A percentile compares a stretch with the other conserved stretches of the same genome.
Evolutionary conservation across 768 basidiomycete species (phyloP).

Genomic region (Lactarius sp.): DNA sequence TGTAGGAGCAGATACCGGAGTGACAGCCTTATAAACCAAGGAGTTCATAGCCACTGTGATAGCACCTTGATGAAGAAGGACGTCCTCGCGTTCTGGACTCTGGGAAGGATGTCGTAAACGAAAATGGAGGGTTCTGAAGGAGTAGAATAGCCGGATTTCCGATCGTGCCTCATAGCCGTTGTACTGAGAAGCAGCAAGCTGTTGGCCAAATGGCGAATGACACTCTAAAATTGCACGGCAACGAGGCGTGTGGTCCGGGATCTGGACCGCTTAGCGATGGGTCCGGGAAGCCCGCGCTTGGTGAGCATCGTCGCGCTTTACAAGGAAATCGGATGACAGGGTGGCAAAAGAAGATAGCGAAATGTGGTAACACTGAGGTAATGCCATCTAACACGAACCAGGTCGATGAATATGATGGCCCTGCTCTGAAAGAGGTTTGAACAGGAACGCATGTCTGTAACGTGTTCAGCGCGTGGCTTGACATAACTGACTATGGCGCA

Average conservation of each 20-base stretch:
- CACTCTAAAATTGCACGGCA: slow-evolving; percentile 18
- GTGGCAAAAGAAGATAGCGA: not conserved
- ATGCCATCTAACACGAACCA: slow-evolving; percentile 3
- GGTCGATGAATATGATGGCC: not conserved
- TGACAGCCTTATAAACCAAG: slow-evolving; percentile 16
- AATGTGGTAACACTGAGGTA: slow-evolving; percentile 18
- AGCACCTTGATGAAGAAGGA: slow-evolving; percentile 11
- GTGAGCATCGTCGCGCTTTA: not conserved
- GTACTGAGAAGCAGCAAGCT: not conserved
- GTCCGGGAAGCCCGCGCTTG: slow-evolving; percentile 17
- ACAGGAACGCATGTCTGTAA: slow-evolving; percentile 11
- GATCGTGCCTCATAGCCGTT: slow-evolving; percentile 18
- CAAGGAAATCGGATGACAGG: slow-evolving; percentile 2
- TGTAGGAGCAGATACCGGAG: not conserved
- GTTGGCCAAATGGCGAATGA: slow-evolving; percentile 19
- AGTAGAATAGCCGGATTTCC: slow-evolving; percentile 13
- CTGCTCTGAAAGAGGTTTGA: not conserved
- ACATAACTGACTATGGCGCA: not conserved
- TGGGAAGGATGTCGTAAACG: slow-evolving; percentile 18
- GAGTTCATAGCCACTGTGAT: slow-evolving; percentile 5
- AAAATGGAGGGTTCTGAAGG: slow-evolving; percentile 12
- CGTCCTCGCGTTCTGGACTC: slow-evolving; percentile 21
- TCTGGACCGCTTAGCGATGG: slow-evolving; percentile 23
- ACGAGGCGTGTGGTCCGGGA: slow-evolving; percentile 14
- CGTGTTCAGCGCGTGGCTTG: slow-evolving; percentile 24